Percentiles rank a stretch among this genome's conserved stretches.
These are phyloP conservation scores for Oenanthe sinensis DNA, from an alignment of 129 eudicot genomes.

Conservation along the genomic window DNA sequence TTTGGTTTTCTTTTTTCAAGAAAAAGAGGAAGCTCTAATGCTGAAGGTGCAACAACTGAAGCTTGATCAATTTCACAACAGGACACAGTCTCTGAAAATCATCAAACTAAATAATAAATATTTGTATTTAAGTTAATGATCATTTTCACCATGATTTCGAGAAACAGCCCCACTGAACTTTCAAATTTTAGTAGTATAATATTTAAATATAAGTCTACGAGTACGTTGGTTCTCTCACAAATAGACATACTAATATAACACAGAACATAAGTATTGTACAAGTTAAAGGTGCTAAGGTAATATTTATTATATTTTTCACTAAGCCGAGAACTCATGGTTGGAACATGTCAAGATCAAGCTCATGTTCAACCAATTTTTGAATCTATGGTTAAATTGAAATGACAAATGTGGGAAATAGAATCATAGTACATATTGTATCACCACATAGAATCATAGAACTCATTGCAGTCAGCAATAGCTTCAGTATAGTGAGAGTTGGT, in stretches of 20 bases:
- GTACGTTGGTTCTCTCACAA: background rate
- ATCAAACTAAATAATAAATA: background rate
- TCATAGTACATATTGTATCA: background rate
- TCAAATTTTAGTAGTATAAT: background rate
- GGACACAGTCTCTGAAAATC: background rate
- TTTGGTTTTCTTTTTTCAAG: constrained; percentile 56
- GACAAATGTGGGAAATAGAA: background rate
- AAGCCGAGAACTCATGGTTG: background rate
- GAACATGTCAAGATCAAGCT: background rate
- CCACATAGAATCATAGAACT: too few species aligned
- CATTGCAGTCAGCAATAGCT: constrained; percentile 71
- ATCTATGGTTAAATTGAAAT: background rate
- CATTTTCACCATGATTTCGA: background rate
- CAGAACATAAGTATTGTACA: background rate
- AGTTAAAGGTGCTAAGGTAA: background rate
- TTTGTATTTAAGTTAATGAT: too few species aligned
- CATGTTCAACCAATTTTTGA: background rate
- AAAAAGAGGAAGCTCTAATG: constrained; percentile 37
- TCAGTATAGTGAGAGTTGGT: constrained; percentile 50
- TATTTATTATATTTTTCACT: background rate
- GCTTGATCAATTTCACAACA: background rate
- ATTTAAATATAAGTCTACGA: background rate
- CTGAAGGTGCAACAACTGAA: constrained; percentile 1
- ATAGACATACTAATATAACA: background rate
- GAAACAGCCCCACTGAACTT: background rate